Evolutionary conservation across 164 flowering plant species (phyloP), one percentile per base, ranked within the genome.

Genomic region (Berberis thunbergii): DNA sequence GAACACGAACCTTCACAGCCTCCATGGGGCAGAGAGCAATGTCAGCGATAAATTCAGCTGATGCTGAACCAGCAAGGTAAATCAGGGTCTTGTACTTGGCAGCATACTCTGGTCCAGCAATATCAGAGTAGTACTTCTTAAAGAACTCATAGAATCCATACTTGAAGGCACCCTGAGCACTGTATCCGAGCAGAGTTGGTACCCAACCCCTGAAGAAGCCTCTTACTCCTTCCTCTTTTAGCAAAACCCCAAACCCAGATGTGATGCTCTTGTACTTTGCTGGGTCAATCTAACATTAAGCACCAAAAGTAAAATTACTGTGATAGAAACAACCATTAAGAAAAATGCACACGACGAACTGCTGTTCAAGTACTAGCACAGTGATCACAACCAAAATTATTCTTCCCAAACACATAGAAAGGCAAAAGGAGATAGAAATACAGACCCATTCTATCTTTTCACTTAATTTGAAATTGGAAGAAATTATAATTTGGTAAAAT

Each of bases 141-240:
- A 88, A 84, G 77, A 77, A 86, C 69, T 88, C 96, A 63, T 88
- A 88, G 69, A 88, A 86, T 62, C 96, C 91, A 76, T 68, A 80
- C 75, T 88, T 88, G 84, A 89, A 83, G 13, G 91, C 96, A 64
- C 96, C 96, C 80, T 88, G 96, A 26, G 91, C 89, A 76, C 91
- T 88, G 69, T 86, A 87, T 59, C 88, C 90, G 48, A 84, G 75
- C 45, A 87, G 71, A 49, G 95, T 85, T 3, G 95, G 91, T 62
- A 81, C 87, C 95, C 95, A 88, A n/a, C 94, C 94, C 78, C 79
- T 82, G 77, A 85, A 85, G 72, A 87, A 84, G 4, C 90, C 91
- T 67, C 67, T 84, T 26, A 74, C 57, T 41, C 95, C 95, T 67
- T 87, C 89, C 68, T 87, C 95, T 76, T 80, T 87, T 38, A 84